Evolutionary conservation across 495 filamentous ascomycete species (phyloP).

Genomic region (Astrothelium subdiscretum): DNA sequence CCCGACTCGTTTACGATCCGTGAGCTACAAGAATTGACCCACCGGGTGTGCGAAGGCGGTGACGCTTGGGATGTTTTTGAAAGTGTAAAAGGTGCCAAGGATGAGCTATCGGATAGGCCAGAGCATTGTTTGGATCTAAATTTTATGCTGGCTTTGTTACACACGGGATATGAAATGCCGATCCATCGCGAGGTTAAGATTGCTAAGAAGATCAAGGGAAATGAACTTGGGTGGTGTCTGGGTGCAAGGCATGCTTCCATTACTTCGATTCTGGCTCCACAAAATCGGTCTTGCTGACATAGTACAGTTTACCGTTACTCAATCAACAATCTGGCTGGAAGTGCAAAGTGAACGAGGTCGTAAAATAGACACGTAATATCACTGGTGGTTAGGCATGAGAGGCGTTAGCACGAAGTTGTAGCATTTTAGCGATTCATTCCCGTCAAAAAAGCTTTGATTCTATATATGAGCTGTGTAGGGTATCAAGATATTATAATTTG

Average conservation of each 20-base stretch:
- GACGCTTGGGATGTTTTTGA: constrained; percentile 65
- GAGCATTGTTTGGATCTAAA: constrained; percentile 91
- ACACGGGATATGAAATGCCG: constrained; percentile 97
- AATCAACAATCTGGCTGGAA: constrained; percentile 64
- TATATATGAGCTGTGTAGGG: neutral
- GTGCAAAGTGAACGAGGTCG: constrained; percentile 56
- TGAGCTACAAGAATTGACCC: constrained; percentile 74
- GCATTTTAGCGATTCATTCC: neutral
- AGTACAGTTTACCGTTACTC: constrained; percentile 55
- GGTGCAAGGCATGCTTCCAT: constrained; percentile 67
- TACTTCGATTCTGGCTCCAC: neutral
- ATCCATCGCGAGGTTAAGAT: constrained; percentile 91
- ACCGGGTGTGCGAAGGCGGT: constrained; percentile 68
- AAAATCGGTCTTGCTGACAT: neutral
- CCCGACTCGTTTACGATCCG: constrained; percentile 83
- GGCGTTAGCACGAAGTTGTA: neutral
- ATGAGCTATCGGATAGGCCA: constrained; percentile 65
- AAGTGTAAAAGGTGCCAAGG: constrained; percentile 56
- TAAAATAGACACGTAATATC: constrained; percentile 20
- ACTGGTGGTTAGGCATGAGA: neutral
- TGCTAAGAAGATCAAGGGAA: constrained; percentile 95
- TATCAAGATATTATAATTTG: neutral
- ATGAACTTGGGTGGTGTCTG: constrained; percentile 95
- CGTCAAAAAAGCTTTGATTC: neutral
- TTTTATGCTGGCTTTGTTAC: constrained; percentile 84